Conservation (phyloP, 2,329 filamentous ascomycete genomes). For the Chrysoporthe cubensis region DNA sequence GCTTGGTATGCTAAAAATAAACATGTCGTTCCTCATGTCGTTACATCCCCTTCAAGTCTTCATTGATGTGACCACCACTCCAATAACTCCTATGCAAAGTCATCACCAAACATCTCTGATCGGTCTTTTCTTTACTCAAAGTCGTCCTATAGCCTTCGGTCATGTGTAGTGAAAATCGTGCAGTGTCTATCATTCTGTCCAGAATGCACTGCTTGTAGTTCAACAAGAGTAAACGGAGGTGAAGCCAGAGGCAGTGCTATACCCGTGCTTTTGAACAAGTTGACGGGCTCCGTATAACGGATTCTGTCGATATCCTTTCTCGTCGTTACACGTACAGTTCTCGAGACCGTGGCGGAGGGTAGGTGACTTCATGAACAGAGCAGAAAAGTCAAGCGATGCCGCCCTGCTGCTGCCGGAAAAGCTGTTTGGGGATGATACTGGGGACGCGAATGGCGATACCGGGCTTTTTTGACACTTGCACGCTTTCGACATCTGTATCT, state of each 20-base stretch:
- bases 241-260: neutral
- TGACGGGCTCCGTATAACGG: no score
- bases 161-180: neutral
- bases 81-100: neutral
- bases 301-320: neutral
- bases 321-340: conserved; percentile 9
- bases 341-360: conserved; percentile 6
- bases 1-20: no score
- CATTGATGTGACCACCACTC: neutral
- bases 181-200: neutral
- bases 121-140: neutral
- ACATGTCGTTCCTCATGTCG: no score
- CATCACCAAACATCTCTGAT: neutral
- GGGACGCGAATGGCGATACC: neutral
- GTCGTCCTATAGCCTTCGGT: neutral
- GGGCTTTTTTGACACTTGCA: conserved; percentile 12
- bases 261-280: neutral
- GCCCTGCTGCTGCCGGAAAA: neutral
- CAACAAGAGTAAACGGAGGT: neutral
- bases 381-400: conserved; percentile 17
- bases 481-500: neutral
- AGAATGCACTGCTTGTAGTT: neutral
- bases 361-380: conserved; percentile 15
- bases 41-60: neutral
- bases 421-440: neutral